These are phyloP conservation scores for Bryoerythrophyllum caledonicum DNA, from an alignment of 225 moss, liverwort and hornwort species.

Conservation along the genomic window DNA sequence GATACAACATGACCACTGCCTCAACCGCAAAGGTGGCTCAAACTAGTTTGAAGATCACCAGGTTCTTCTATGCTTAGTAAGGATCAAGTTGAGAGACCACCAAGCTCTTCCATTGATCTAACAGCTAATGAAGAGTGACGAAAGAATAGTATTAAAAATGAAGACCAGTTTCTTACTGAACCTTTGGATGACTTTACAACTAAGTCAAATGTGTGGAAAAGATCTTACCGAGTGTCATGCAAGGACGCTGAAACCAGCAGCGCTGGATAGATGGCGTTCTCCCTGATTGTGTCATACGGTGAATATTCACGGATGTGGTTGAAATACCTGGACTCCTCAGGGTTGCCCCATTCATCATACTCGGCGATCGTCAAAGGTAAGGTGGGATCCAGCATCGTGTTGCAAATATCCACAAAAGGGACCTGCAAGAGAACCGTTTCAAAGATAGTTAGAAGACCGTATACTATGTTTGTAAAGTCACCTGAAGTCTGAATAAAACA, in stretches of 20 bases:
- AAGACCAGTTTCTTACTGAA: no score
- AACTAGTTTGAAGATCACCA: no score
- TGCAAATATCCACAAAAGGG: conserved; percentile 89
- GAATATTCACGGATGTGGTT: conserved; percentile 73
- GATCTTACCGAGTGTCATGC: conserved; percentile 71
- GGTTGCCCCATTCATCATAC: conserved; percentile 95
- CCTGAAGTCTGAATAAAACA: no score
- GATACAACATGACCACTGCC: no score
- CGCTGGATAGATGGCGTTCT: conserved; percentile 62
- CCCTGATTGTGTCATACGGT: conserved; percentile 74
- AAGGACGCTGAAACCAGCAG: conserved; percentile 71
- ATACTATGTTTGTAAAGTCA: no score
- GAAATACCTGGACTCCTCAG: conserved; percentile 66
- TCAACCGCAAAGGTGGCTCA: no score
- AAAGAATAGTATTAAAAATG: no score
- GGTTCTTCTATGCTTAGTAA: no score
- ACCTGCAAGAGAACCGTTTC: conserved; percentile 53
- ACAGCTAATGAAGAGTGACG: no score
- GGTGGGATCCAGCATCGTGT: conserved; percentile 82
- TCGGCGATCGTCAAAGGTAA: conserved; percentile 89
- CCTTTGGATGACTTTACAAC: neutral
- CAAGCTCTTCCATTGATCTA: no score
- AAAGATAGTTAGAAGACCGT: neutral
- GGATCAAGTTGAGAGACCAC: no score
- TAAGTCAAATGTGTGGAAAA: neutral